Evolutionary conservation across 352 stramenopile species (phyloP).

Genomic region (Pythium sp.): DNA sequence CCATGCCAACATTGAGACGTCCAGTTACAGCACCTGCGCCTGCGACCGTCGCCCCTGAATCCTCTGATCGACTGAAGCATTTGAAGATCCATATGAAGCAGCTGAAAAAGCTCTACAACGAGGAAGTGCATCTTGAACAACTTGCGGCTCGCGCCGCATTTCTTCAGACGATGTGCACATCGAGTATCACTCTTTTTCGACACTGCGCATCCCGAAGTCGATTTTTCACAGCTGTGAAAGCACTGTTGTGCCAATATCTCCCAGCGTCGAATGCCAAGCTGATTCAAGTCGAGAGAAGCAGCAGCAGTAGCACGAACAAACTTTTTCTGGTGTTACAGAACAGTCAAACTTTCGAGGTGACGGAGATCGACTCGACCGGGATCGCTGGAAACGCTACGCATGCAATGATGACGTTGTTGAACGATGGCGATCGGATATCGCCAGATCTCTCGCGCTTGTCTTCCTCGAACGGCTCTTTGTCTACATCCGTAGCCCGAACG

Average conservation of each 20-base stretch:
- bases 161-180: slow-evolving; percentile 41
- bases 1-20: neutral
- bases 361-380: slow-evolving; percentile 6
- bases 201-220: slow-evolving; percentile 30
- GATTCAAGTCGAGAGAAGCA: slow-evolving; percentile 25
- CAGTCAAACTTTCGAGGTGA: slow-evolving; percentile 1
- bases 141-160: slow-evolving; percentile 31
- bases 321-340: slow-evolving; percentile 16
- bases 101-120: slow-evolving; percentile 41
- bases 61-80: slow-evolving; percentile 31
- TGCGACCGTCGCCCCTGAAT: neutral
- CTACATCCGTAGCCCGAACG: neutral
- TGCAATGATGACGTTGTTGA: slow-evolving; percentile 5
- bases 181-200: slow-evolving; percentile 42
- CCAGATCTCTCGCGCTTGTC: slow-evolving; percentile 3
- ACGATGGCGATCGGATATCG: neutral
- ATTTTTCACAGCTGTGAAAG: slow-evolving; percentile 44
- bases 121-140: slow-evolving; percentile 48
- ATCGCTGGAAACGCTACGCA: slow-evolving; percentile 13
- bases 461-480: slow-evolving; percentile 1
- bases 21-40: slow-evolving; percentile 1
- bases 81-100: slow-evolving; percentile 53
- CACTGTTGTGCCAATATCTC: slow-evolving; percentile 37
- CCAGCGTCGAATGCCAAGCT: slow-evolving; percentile 27
- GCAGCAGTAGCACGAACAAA: neutral